Percentiles rank a stretch among this genome's conserved stretches.
phyloP scores from a whole-genome alignment of 2,329 filamentous ascomycete genomes.

The Huntiella omanensis region DNA sequence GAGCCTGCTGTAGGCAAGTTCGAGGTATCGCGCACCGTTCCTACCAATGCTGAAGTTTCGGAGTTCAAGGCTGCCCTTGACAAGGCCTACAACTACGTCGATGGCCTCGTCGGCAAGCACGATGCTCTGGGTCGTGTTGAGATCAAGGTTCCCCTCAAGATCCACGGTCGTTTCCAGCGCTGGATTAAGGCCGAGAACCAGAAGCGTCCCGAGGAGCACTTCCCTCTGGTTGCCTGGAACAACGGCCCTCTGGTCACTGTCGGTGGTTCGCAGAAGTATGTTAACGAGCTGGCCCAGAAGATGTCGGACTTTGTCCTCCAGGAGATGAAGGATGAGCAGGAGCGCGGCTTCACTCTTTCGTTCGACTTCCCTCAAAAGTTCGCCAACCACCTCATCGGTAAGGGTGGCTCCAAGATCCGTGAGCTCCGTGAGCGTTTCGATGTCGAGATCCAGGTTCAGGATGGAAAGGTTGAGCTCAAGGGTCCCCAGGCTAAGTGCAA shows the following conservation, averaged over 20 bases:
- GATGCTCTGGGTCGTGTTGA: constrained; percentile 31
- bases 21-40: constrained; percentile 30
- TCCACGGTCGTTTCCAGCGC: constrained; percentile 41
- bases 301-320: constrained; percentile 65
- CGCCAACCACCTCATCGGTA: constrained; percentile 65
- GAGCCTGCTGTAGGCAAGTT: constrained; percentile 27
- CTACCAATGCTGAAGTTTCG: constrained; percentile 28
- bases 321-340: constrained; percentile 82
- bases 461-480: constrained; percentile 89
- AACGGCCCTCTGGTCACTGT: constrained; percentile 47
- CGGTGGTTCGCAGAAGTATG: constrained; percentile 55
- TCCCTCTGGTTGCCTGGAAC: constrained; percentile 40
- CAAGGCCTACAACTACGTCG: constrained; percentile 37
- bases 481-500: constrained; percentile 91
- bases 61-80: constrained; percentile 36
- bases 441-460: constrained; percentile 69
- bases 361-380: constrained; percentile 95
- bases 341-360: constrained; percentile 66
- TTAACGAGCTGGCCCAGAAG: constrained; percentile 54
- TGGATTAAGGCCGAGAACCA: constrained; percentile 49
- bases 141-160: constrained; percentile 35
- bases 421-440: constrained; percentile 49
- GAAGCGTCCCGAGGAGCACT: constrained; percentile 32
- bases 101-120: constrained; percentile 39
- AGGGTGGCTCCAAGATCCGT: constrained; percentile 46